A percentile compares a stretch with the other conserved stretches of the same genome.
Conservation (phyloP, 805 yeast species). For the Yamadazyma tumulicola region DNA sequence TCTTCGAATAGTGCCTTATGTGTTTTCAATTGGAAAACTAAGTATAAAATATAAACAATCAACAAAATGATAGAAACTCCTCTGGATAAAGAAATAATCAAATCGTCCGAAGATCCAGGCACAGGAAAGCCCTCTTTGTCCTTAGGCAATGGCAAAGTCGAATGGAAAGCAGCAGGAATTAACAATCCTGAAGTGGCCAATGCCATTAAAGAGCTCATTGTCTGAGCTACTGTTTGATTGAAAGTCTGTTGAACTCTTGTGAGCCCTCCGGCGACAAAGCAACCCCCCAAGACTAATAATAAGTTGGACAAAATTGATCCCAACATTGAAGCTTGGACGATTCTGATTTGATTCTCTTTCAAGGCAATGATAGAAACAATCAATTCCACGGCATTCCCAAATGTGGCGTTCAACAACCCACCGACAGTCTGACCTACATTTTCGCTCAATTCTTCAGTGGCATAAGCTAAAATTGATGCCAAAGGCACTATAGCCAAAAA, state of each 20-base stretch:
- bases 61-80: constrained; percentile 81
- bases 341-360: constrained; percentile 78
- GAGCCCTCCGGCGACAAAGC: constrained; percentile 90
- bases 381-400: constrained; percentile 96
- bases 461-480: constrained; percentile 85
- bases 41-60: constrained; percentile 70
- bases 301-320: constrained; percentile 90
- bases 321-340: constrained; percentile 96
- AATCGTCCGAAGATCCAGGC: constrained; percentile 36
- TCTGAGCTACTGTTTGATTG: constrained; percentile 96
- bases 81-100: constrained; percentile 73
- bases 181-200: constrained; percentile 84
- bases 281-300: constrained; percentile 89
- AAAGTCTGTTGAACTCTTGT: constrained; percentile 82
- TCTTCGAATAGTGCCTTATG: constrained; percentile 82
- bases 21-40: constrained; percentile 84
- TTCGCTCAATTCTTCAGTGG: constrained; percentile 88
- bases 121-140: constrained; percentile 37
- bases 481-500: constrained; percentile 89
- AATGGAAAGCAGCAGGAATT: constrained; percentile 95
- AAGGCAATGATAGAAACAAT: constrained; percentile 92
- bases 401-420: constrained; percentile 91
- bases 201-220: constrained; percentile 92
- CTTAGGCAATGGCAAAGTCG: constrained; percentile 55
- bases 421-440: constrained; percentile 91